Evolutionary conservation across 345 rosid species (phyloP), one percentile per base, ranked within the genome.

Genomic region (Turnera subulata): DNA sequence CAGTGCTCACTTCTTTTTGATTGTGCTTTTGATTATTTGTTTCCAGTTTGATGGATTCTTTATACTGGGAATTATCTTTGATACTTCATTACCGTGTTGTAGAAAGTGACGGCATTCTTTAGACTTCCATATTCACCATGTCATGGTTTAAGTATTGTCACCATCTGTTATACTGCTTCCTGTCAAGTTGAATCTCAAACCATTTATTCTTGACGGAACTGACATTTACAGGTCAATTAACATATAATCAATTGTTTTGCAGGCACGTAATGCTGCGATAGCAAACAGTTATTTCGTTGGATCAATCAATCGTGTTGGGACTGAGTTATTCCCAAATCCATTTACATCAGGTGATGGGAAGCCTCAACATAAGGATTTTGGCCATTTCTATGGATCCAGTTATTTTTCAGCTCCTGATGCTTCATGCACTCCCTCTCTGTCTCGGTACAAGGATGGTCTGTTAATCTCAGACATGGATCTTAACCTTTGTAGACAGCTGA

Each of bases 201-300:
- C 46, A 43, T 16, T 13, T 43, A 0, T 43, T 43, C 46, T 43
- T 43, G 0, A 17, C 17, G 15, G 19, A 46, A 3, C 14, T 46
- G 25, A 46, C 6, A 2, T 21, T 19, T 15, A 26, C 45, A n/a
- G 22, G 44, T 46, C 15, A 50, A 25, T 33, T 50, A 53, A 54
- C 48, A n/a, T 38, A 15, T 22, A 39, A 4, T 51, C 33, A 22
- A 32, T 57, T 23, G 39, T 62, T 63, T 50, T 58, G 17, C 84
- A 93, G 96, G 96, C 97, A 7, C 84, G 95, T 43, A 93, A 93
- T 63, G 99, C 95, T 60, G 97, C 96, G 17, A 85, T 93, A 56
- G 92, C 96, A 56, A 93, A 93, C 62, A 93, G 89, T 67, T 93
- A 87, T 72, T 93, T 85, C 60, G 95, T 87, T n/a, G 99, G 91